phyloP scores from a whole-genome alignment of 2,329 filamentous ascomycete genomes.

The Plectosphaerella plurivora region DNA sequence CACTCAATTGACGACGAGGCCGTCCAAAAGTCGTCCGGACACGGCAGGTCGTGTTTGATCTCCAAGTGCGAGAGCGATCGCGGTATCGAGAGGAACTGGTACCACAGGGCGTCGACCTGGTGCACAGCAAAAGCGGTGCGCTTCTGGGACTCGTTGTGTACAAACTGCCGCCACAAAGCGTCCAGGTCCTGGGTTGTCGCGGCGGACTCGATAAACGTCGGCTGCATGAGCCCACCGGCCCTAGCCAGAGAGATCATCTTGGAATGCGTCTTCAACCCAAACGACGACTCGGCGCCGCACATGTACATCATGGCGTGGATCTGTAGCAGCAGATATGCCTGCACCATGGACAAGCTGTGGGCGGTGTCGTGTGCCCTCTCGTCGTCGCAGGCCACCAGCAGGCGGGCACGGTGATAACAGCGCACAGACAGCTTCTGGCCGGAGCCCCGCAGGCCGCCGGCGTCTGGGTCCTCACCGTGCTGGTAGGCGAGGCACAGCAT shows the following conservation, averaged over 20 bases:
- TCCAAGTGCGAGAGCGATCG: constrained; percentile 32
- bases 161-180: constrained; percentile 31
- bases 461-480: constrained; percentile 30
- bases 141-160: constrained; percentile 31
- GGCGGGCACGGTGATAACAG: constrained; percentile 26
- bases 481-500: constrained; percentile 33
- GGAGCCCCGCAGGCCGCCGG: constrained; percentile 16
- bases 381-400: constrained; percentile 17
- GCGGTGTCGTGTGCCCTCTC: constrained; percentile 4
- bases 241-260: constrained; percentile 33
- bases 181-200: constrained; percentile 24
- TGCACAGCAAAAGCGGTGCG: constrained; percentile 36
- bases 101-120: constrained; percentile 37
- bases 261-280: constrained; percentile 31
- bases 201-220: constrained; percentile 14
- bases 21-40: constrained; percentile 29
- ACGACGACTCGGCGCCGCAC: constrained; percentile 27
- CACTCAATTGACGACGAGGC: constrained; percentile 29
- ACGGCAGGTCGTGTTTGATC: constrained; percentile 38
- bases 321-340: constrained; percentile 32
- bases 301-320: constrained; percentile 38
- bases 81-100: constrained; percentile 33
- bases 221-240: constrained; percentile 27
- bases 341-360: constrained; percentile 23
- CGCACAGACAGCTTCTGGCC: constrained; percentile 21